phyloP scores from a whole-genome alignment of 106 monocot genomes.

The Dendrobium officinale region DNA sequence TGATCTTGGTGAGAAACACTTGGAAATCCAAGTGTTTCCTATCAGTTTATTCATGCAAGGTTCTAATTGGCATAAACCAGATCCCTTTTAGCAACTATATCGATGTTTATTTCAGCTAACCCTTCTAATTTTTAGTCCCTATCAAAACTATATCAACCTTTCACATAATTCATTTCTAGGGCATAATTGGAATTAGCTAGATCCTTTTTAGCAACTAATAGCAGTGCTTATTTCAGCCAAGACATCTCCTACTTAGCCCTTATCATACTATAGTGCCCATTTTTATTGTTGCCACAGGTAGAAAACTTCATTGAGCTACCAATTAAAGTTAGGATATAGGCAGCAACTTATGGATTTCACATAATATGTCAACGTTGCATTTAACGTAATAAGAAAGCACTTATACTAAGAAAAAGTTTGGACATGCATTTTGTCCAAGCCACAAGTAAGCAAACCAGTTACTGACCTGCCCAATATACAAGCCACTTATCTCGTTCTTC shows the following conservation, averaged over 20 bases:
- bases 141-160: not conserved
- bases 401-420: not conserved
- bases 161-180: not conserved
- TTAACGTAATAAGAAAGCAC: not conserved
- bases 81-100: not conserved
- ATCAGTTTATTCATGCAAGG: not conserved
- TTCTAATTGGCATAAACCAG: not conserved
- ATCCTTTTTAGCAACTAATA: not conserved
- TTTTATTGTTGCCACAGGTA: not conserved
- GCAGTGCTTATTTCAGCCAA: not conserved
- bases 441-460: not conserved
- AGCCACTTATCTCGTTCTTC: conserved; percentile 85
- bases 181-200: not conserved
- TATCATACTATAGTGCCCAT: not conserved
- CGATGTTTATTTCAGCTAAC: not conserved
- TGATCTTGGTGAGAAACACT: too few relatives aligned
- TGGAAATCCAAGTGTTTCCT: too few relatives aligned
- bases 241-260: not conserved
- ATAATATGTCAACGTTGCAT: not conserved
- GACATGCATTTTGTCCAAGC: not conserved
- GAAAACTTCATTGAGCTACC: not conserved
- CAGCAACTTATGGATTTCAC: not conserved
- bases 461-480: conserved; percentile 91
- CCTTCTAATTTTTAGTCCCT: not conserved
- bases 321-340: not conserved